Base-by-base conservation (phyloP, 2,329 filamentous ascomycete species). In the Monosporascus cannonballus region DNA sequence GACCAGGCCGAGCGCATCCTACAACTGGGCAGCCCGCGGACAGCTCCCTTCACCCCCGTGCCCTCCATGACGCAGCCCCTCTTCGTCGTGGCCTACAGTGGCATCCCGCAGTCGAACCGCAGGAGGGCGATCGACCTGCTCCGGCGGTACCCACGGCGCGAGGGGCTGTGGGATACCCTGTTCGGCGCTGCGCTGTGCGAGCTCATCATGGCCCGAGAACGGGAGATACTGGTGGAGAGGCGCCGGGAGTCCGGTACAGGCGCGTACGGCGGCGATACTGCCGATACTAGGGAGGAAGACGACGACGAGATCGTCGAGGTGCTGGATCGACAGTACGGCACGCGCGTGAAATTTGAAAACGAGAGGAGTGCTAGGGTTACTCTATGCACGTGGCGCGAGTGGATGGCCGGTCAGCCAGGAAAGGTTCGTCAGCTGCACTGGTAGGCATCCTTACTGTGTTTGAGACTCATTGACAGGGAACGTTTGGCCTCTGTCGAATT, bases 71-170 rank as follows among this genome's bases (percentile, higher is more conserved):
- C 42, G 4, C 42, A 46, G 34, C 44, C 54, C 42, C 38, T 59
- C 4, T 42, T 49, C 17, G 39, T 48, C 18, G 53, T 56, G n/a
- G 57, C 52, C 0, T 47, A 54, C 34, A 39, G 30, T 25, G 56
- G 51, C 11, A 20, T 38, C 25, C 30, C 46, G 37, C 38, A 54
- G 9, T 39, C 18, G 3, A 38, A 46, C 15, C 55, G 57, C 18
- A 37, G 47, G 24, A 47, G 47, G 5, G 57, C 55, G 14, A 30
- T 55, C 14, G 38, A 30, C 11, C 47, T 58, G 7, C 48, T 59
- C 39, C 47, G 54, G 1, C 20, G 37, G 11, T 53, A 48, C 24
- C 53, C 51, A 22, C 42, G 41, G 20, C 51, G 45, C 11, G 51
- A 55, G 18, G 48, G 47, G 34, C 39, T 55, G 15, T 46, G 42